Conservation (phyloP, 129 eudicot species). For the Saussurea involucrata region DNA sequence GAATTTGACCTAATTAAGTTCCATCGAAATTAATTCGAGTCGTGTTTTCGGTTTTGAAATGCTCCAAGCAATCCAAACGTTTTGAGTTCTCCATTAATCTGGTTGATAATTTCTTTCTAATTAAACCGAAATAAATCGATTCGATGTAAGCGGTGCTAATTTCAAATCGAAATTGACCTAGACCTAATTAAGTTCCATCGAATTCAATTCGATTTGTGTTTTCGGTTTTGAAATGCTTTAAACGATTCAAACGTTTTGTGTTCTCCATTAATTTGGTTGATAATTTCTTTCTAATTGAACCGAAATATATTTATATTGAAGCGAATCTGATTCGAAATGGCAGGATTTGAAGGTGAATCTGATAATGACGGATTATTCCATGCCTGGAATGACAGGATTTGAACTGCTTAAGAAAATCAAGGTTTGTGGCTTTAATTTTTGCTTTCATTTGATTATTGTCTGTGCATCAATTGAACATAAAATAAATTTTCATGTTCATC, state of each 20-base stretch:
- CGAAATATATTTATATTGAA: not conserved
- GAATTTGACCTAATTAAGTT: not conserved
- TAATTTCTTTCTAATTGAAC: not conserved
- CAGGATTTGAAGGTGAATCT: constrained; percentile 90
- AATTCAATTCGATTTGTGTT: not conserved
- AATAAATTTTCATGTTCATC: not conserved
- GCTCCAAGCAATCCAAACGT: not conserved
- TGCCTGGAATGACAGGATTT: constrained; percentile 99
- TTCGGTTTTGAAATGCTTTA: not conserved
- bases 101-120: not conserved
- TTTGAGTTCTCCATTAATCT: not conserved
- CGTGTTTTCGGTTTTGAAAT: not conserved
- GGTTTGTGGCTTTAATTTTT: constrained; percentile 37
- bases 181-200: not conserved
- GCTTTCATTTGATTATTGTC: not conserved
- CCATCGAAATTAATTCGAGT: not conserved
- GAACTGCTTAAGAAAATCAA: constrained; percentile 86
- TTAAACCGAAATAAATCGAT: constrained; percentile 13
- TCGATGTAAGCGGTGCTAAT: constrained; percentile 39
- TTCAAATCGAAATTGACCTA: not conserved
- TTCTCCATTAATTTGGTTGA: not conserved
- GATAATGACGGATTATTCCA: constrained; percentile 90
- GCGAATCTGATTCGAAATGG: constrained; percentile 8
- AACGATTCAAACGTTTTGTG: not conserved
- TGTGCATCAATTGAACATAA: not conserved